These are phyloP conservation scores for Solanum lycopersicoides DNA, from an alignment of 257 asterid genomes.

Conservation along the genomic window DNA sequence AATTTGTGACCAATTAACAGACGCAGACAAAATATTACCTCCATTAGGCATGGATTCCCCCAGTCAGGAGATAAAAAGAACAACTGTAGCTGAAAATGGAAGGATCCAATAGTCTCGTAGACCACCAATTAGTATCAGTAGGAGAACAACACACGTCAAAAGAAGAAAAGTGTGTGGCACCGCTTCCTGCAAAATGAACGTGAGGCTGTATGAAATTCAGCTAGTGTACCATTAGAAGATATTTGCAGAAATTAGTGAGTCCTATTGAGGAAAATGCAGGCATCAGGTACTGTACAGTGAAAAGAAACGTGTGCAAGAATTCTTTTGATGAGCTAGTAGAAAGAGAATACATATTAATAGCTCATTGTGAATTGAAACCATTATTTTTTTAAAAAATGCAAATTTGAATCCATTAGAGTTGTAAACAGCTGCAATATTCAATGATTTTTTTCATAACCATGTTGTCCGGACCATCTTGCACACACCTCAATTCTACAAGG, in stretches of 20 bases:
- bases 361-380: neutral
- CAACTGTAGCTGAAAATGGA: neutral
- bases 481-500: neutral
- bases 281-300: neutral
- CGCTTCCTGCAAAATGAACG: neutral
- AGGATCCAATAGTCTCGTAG: neutral
- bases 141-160: neutral
- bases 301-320: neutral
- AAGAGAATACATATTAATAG: neutral
- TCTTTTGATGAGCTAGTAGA: neutral
- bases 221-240: neutral
- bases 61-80: neutral
- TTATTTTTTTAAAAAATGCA: neutral
- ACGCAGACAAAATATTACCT: neutral
- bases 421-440: neutral
- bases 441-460: neutral
- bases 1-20: neutral
- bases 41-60: neutral
- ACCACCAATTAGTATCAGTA: neutral
- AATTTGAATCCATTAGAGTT: too few species aligned
- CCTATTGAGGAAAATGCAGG: neutral
- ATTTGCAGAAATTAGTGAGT: neutral
- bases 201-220: neutral
- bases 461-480: neutral
- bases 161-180: neutral